phyloP scores from a whole-genome alignment of 2,329 filamentous ascomycete species.

The Neonectria hederae region DNA sequence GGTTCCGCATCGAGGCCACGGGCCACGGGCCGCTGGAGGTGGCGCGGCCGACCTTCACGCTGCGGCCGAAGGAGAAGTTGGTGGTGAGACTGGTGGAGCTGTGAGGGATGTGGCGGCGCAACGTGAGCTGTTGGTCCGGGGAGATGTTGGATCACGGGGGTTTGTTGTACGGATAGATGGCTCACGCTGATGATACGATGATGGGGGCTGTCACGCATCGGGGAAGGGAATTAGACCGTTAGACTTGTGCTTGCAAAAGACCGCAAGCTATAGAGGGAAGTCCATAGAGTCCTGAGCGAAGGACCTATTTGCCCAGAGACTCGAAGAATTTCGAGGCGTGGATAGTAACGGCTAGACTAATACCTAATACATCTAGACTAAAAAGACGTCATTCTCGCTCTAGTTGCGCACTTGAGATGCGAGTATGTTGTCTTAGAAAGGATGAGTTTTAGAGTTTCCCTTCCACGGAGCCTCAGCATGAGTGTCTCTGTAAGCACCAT shows the following conservation, averaged over 20 bases:
- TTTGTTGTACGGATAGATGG: too few relatives aligned
- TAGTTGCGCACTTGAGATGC: neutral
- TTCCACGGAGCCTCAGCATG: neutral
- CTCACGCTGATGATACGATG: too few relatives aligned
- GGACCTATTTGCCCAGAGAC: too few relatives aligned
- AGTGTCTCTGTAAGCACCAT: neutral
- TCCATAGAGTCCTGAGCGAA: too few relatives aligned
- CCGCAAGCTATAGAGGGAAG: too few relatives aligned
- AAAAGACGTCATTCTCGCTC: neutral
- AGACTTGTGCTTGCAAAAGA: too few relatives aligned
- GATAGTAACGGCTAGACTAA: neutral
- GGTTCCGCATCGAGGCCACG: conserved; percentile 43
- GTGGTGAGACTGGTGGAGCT: conserved; percentile 33
- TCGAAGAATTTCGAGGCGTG: neutral
- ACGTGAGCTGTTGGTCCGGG: too few relatives aligned
- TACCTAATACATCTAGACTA: neutral
- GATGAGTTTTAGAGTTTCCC: neutral
- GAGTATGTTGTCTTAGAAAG: neutral
- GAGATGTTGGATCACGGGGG: too few relatives aligned
- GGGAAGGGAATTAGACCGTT: too few relatives aligned
- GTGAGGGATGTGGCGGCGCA: neutral
- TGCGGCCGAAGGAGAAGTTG: conserved; percentile 42
- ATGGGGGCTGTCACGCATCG: too few relatives aligned
- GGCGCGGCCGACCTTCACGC: conserved; percentile 38
- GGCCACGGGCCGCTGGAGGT: conserved; percentile 34